A percentile compares a stretch with the other conserved stretches of the same genome.
Conservation (phyloP, 2,329 filamentous ascomycete species). For the Uncinocarpus reesii region DNA sequence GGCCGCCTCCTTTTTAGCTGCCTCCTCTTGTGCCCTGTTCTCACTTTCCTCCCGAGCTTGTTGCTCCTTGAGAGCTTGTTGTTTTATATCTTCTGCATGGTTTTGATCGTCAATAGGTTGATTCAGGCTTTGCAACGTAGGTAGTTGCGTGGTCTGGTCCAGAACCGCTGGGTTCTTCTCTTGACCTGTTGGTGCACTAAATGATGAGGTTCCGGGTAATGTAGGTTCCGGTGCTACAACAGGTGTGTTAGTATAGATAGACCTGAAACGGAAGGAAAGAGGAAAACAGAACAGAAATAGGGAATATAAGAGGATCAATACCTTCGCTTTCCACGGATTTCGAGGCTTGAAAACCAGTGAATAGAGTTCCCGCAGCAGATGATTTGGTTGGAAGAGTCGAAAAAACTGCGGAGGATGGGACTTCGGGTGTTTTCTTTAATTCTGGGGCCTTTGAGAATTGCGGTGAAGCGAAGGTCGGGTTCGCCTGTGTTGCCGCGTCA, state of each 20-base stretch:
- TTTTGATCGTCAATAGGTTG: neutral
- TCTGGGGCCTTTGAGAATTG: neutral
- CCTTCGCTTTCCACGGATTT: neutral
- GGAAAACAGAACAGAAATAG: no score
- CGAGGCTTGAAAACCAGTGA: neutral
- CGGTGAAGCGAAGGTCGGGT: neutral
- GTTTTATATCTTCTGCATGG: no score
- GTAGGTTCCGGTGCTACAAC: neutral
- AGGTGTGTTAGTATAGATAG: neutral
- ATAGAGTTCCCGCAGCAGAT: neutral
- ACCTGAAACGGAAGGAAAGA: no score
- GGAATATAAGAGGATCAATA: neutral
- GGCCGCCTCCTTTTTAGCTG: conserved; percentile 12
- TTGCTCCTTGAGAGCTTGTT: neutral
- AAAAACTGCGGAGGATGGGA: neutral
- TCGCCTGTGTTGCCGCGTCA: neutral
- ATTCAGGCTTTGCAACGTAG: neutral
- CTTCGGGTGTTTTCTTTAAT: no score
- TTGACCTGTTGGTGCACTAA: neutral
- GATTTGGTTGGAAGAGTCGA: neutral
- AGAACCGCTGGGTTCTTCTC: neutral
- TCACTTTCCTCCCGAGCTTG: conserved; percentile 8
- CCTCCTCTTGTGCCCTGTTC: conserved; percentile 11
- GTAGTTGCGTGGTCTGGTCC: neutral
- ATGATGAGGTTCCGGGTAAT: neutral